Percentiles rank a stretch among this genome's conserved stretches.
Conservation (phyloP, 2,329 filamentous ascomycete genomes). For the Trematosphaeria pertusa region DNA sequence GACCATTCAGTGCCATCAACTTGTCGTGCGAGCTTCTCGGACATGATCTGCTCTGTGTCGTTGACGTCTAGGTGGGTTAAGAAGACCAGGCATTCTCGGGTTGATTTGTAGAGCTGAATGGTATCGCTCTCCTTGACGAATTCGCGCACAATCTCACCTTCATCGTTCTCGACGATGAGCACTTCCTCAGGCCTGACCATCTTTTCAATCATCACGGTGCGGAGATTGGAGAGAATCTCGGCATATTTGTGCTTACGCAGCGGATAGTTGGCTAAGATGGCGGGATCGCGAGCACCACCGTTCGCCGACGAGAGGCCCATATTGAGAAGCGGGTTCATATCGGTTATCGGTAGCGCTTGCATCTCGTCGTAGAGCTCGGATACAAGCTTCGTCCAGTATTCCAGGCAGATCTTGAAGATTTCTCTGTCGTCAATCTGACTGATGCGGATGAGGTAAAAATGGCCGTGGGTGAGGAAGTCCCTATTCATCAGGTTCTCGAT, state of each 20-base stretch:
- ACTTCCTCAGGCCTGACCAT: constrained; percentile 99
- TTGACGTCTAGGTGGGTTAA: constrained; percentile 96
- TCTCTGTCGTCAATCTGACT: constrained; percentile 98
- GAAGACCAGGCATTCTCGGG: constrained; percentile 94
- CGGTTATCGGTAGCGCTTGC: constrained; percentile 92
- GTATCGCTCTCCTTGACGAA: constrained; percentile 99
- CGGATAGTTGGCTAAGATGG: constrained; percentile 85
- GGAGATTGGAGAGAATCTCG: constrained; percentile 90
- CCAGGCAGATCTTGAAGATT: constrained; percentile 98
- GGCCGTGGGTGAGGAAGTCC: constrained; percentile 92
- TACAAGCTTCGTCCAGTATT: constrained; percentile 99
- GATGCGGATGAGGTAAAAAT: constrained; percentile 98
- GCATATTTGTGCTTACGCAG: constrained; percentile 98
- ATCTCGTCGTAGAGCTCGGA: constrained; percentile 99
- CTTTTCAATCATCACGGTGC: constrained; percentile 99
- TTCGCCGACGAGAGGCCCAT: constrained; percentile 74
- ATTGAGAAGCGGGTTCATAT: constrained; percentile 86
- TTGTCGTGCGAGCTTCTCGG: constrained; percentile 93
- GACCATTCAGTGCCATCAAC: constrained; percentile 98
- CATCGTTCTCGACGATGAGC: constrained; percentile 98
- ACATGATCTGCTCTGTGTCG: constrained; percentile 99
- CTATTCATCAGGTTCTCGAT: constrained; percentile 95
- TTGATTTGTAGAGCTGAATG: constrained; percentile 99
- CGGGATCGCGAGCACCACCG: constrained; percentile 84
- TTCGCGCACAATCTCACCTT: constrained; percentile 97